phyloP scores from a whole-genome alignment of 2,329 filamentous ascomycete genomes.

The Alternaria alternata region DNA sequence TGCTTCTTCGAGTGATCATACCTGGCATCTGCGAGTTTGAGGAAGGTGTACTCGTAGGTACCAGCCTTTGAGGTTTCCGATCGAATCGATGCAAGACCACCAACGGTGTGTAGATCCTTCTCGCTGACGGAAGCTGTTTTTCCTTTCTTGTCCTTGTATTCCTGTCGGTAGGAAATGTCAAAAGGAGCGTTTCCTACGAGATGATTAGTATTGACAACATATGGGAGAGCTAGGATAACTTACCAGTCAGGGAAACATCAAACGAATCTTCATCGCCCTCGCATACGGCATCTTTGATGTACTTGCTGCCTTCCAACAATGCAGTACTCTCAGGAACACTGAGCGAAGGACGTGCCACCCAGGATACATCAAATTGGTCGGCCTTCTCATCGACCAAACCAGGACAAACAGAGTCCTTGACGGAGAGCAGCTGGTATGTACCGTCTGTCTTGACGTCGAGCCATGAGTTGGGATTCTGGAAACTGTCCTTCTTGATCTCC shows the following conservation, averaged over 20 bases:
- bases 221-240: slow-evolving; percentile 35
- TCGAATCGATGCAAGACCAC: slow-evolving; percentile 77
- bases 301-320: slow-evolving; percentile 61
- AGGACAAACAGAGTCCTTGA: slow-evolving; percentile 81
- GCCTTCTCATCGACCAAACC: slow-evolving; percentile 79
- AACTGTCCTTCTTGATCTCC: slow-evolving; percentile 58
- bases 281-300: slow-evolving; percentile 83
- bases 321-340: slow-evolving; percentile 71
- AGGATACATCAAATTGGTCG: slow-evolving; percentile 79
- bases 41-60: slow-evolving; percentile 85
- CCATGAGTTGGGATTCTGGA: slow-evolving; percentile 69
- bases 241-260: slow-evolving; percentile 80
- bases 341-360: slow-evolving; percentile 82
- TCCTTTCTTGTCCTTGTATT: slow-evolving; percentile 72
- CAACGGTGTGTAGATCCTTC: slow-evolving; percentile 78
- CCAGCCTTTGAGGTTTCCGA: slow-evolving; percentile 89
- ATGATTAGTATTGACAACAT: slow-evolving; percentile 30
- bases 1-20: slow-evolving; percentile 77
- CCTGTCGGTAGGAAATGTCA: slow-evolving; percentile 81
- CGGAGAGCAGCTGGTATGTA: slow-evolving; percentile 79
- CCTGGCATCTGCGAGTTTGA: slow-evolving; percentile 80
- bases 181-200: slow-evolving; percentile 76
- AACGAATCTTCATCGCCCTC: slow-evolving; percentile 93
- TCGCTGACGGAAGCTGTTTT: slow-evolving; percentile 65
- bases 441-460: slow-evolving; percentile 73